These are phyloP conservation scores for Coleophoma crateriformis DNA, from an alignment of 2,329 filamentous ascomycete species.

Conservation along the genomic window DNA sequence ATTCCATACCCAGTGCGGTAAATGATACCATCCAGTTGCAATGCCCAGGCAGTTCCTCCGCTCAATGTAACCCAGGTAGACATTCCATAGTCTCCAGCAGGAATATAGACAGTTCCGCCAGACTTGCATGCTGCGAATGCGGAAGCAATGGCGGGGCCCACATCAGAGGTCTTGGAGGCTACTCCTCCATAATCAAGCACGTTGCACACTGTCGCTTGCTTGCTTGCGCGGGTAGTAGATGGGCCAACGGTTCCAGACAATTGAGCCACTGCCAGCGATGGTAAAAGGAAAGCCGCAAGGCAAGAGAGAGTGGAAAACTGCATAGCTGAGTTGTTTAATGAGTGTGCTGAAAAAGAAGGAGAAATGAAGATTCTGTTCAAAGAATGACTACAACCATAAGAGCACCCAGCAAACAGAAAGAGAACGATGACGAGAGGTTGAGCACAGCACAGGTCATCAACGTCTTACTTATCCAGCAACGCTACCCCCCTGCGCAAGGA, in stretches of 20 bases:
- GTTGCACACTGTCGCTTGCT: conserved; percentile 43
- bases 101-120: conserved; percentile 34
- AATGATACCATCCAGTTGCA: conserved; percentile 48
- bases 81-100: conserved; percentile 35
- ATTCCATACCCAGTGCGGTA: conserved; percentile 37
- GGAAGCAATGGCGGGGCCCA: conserved; percentile 39
- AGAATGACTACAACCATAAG: background rate
- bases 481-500: background rate
- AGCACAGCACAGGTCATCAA: too few relatives aligned
- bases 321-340: conserved; percentile 5
- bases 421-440: background rate
- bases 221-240: conserved; percentile 32
- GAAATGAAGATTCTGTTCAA: background rate
- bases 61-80: conserved; percentile 41
- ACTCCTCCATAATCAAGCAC: conserved; percentile 45
- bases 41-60: conserved; percentile 39
- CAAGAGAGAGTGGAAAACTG: conserved; percentile 6
- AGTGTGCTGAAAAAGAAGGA: background rate
- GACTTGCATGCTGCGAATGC: conserved; percentile 45
- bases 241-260: conserved; percentile 38
- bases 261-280: conserved; percentile 26
- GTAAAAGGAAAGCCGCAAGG: conserved; percentile 8
- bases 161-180: conserved; percentile 44
- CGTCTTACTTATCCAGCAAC: background rate
- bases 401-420: background rate